Percentiles rank a stretch among this genome's conserved stretches.
These are phyloP conservation scores for Scortechinia acanthostroma DNA, from an alignment of 2,329 filamentous ascomycete genomes.

Conservation along the genomic window DNA sequence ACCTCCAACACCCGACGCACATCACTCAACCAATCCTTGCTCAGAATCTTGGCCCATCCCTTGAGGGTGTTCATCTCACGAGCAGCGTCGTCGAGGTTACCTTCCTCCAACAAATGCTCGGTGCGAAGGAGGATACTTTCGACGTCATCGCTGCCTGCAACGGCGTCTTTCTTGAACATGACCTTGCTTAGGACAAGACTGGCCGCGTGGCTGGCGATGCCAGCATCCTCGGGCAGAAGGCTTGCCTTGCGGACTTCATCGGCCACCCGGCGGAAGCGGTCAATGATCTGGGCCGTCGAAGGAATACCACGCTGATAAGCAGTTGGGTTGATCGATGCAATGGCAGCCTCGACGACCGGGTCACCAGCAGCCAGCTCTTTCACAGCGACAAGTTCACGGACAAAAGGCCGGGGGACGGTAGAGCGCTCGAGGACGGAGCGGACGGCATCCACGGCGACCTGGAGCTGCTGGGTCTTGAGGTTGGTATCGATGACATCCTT, in stretches of 20 bases:
- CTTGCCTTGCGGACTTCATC: conserved; percentile 89
- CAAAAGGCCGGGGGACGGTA: conserved; percentile 73
- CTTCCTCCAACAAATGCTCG: conserved; percentile 85
- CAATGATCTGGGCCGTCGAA: conserved; percentile 77
- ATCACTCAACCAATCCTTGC: conserved; percentile 87
- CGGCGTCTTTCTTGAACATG: conserved; percentile 87
- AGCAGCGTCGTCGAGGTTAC: conserved; percentile 82
- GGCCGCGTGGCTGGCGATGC: conserved; percentile 87
- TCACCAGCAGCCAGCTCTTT: conserved; percentile 85
- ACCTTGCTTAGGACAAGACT: conserved; percentile 86
- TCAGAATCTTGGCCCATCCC: conserved; percentile 93
- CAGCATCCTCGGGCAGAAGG: conserved; percentile 84
- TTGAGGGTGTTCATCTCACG: conserved; percentile 88
- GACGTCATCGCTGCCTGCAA: conserved; percentile 79
- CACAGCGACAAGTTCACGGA: conserved; percentile 85
- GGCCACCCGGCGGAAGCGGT: conserved; percentile 90
- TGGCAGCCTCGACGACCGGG: conserved; percentile 81
- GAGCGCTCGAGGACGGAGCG: conserved; percentile 74
- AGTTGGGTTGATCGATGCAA: conserved; percentile 88
- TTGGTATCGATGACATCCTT: conserved; percentile 84
- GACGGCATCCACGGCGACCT: conserved; percentile 90
- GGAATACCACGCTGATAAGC: conserved; percentile 91
- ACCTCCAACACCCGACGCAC: conserved; percentile 89
- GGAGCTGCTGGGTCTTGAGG: conserved; percentile 88
- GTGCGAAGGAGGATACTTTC: conserved; percentile 88